Evolutionary conservation across 768 basidiomycete species (phyloP).

Genomic region (Boletus eberwhitei): DNA sequence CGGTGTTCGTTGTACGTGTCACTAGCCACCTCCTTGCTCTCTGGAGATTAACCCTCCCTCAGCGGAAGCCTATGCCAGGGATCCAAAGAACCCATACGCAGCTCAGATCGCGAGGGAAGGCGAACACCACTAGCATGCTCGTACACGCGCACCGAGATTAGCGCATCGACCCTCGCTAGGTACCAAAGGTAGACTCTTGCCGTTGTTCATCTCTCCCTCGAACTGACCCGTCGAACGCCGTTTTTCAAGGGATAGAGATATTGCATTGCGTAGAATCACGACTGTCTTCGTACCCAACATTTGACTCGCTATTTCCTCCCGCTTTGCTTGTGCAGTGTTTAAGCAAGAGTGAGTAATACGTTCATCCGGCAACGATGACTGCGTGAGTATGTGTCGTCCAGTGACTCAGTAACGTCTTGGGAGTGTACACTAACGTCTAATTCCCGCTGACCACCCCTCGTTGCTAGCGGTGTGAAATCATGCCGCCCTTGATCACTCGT

Average conservation of each 20-base stretch:
- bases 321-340: not conserved
- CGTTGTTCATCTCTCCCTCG: not conserved
- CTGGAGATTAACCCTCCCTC: conserved; percentile 2
- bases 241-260: conserved; percentile 10
- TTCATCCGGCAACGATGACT: not conserved
- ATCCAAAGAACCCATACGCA: conserved; percentile 81
- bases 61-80: conserved; percentile 69
- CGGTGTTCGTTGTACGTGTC: conserved; percentile 65
- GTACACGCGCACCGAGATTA: not conserved
- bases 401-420: not conserved
- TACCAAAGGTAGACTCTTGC: conserved; percentile 2
- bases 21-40: not conserved
- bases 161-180: not conserved
- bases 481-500: not conserved
- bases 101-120: conserved; percentile 67
- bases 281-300: conserved; percentile 5
- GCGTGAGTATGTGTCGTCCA: not conserved
- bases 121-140: conserved; percentile 39
- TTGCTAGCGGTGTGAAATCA: not conserved
- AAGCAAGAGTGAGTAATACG: not conserved
- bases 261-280: conserved; percentile 17
- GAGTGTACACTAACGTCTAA: not conserved
- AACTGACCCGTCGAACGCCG: not conserved
- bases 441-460: not conserved
- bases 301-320: not conserved